Percentiles rank a stretch among this genome's conserved stretches.
Evolutionary conservation across 345 rosid species (phyloP).

Genomic region (Eucalyptus erythrocorys): DNA sequence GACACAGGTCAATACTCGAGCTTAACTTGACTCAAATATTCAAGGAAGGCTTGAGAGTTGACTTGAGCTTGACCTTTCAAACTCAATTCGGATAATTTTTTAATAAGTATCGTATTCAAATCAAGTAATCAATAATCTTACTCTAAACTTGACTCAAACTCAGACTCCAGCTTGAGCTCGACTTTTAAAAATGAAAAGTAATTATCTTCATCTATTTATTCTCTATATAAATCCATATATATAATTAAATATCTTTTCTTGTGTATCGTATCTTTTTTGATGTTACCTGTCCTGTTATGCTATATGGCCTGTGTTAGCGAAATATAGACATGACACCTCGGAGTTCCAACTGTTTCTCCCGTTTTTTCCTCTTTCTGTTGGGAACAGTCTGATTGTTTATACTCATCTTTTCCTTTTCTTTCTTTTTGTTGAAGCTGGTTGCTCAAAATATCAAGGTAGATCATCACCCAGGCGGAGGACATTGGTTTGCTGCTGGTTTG

Average conservation of each 20-base stretch:
- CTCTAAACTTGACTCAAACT: not conserved
- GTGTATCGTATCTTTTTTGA: not conserved
- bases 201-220: not conserved
- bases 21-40: no score
- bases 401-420: not conserved
- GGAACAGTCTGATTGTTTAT: not conserved
- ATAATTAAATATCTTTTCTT: not conserved
- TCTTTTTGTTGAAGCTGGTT: conserved; percentile 43
- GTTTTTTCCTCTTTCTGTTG: not conserved
- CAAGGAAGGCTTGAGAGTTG: not conserved
- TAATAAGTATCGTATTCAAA: not conserved
- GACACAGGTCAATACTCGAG: not conserved
- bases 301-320: not conserved
- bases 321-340: not conserved
- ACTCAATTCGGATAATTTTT: not conserved
- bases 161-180: not conserved
- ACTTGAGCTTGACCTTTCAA: not conserved
- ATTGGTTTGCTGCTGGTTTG: conserved; percentile 99
- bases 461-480: conserved; percentile 99
- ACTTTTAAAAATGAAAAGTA: not conserved
- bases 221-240: not conserved
- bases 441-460: conserved; percentile 84
- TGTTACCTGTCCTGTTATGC: not conserved
- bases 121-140: not conserved
- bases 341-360: not conserved